These are phyloP conservation scores for Chrysoporthe puriensis DNA, from an alignment of 2,329 filamentous ascomycete species.

Conservation along the genomic window DNA sequence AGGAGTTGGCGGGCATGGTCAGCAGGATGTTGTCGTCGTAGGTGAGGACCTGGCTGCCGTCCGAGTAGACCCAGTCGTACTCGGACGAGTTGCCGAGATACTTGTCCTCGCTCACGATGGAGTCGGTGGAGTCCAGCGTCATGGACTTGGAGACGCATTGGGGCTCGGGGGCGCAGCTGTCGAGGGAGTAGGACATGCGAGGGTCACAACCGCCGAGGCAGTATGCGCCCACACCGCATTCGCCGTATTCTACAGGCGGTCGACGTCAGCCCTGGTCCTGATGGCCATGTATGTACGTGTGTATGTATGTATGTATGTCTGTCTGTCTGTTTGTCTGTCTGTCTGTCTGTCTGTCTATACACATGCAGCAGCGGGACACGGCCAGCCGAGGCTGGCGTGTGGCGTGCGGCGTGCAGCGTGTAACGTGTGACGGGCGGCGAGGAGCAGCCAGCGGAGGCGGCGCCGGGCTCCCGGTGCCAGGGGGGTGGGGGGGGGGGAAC, in stretches of 20 bases:
- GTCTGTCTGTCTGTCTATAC: no score
- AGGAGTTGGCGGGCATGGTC: constrained; percentile 85
- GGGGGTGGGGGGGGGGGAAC: not conserved
- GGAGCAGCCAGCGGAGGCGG: not conserved
- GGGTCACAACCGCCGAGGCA: constrained; percentile 96
- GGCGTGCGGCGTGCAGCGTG: not conserved
- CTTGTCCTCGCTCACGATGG: constrained; percentile 71
- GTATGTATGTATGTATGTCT: no score
- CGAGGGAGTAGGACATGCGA: constrained; percentile 77
- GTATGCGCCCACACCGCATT: constrained; percentile 92
- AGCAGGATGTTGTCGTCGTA: constrained; percentile 75
- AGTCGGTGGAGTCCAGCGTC: constrained; percentile 73
- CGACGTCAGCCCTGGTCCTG: constrained; percentile 24
- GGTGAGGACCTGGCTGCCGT: constrained; percentile 61
- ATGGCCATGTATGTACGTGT: not conserved
- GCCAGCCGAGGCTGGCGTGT: not conserved
- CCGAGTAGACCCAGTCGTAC: constrained; percentile 88
- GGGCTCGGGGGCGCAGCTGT: constrained; percentile 84
- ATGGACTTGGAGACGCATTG: constrained; percentile 77
- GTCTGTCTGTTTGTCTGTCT: no score
- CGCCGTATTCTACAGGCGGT: constrained; percentile 72
- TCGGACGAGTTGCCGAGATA: constrained; percentile 84
- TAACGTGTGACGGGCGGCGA: not conserved
- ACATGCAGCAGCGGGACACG: not conserved
- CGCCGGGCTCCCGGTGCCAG: not conserved